Base-by-base conservation (phyloP, 495 filamentous ascomycete species). In the Baudoinia panamericana region DNA sequence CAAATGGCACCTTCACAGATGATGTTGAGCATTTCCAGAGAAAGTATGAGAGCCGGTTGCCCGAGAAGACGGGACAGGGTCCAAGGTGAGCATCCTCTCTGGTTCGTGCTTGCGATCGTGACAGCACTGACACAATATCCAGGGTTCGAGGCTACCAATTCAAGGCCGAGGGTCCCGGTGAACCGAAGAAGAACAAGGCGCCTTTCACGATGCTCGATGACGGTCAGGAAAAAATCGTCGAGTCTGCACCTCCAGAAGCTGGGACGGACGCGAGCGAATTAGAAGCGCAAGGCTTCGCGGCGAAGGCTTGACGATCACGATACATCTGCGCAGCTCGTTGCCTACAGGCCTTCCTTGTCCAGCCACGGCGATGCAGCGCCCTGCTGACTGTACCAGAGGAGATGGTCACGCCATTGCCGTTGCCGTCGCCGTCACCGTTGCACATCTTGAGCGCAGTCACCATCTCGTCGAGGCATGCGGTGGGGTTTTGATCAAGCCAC, bases 91-190 rank as follows among this genome's bases (percentile, higher is more conserved):
- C 25, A 28, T 9, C 4, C 12, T 31, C 1, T 8, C 18, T 33
- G 12, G 15, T 11, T 20, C 34, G 4, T 2, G 19, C 10, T 6
- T 5, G 21, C 15, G 7, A 9, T 10, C 12, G 22, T 40, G 32
- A 36, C 36, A 13, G 26, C 15, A 16, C 30, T 33, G 19, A 24
- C 5, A 11, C 4, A 3, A 26, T 30, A 2, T 2, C 18, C 15
- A 76, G 76, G 45, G 65, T 86, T 28, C 72, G 88, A 50, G 88
- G 88, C 17, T 92, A 96, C 48, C 82, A 93, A 51, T 78, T 77
- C 45, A 82, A 80, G 54, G 68, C 75, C 35, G 70, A 75, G 16
- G 66, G 75, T n/a, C 59, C 65, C n/a, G 66, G 69, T 9, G 74
- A 80, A 42, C 57, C 63, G 17, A 79, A 70, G 59, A 80, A 76